Conservation (phyloP, 2,329 filamentous ascomycete species). For the Colletotrichum paranaense region DNA sequence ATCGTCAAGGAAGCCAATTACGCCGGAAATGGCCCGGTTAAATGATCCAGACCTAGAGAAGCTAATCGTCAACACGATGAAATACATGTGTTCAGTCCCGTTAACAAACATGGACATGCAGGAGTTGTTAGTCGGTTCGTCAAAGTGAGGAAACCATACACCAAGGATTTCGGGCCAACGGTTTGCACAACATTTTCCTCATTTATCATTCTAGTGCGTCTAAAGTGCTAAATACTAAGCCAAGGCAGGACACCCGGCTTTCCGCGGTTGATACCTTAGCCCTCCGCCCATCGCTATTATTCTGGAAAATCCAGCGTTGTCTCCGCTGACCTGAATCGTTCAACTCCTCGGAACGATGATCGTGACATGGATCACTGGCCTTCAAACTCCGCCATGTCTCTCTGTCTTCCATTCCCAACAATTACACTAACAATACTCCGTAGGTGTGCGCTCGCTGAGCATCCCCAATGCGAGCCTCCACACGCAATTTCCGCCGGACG, state of each 20-base stretch:
- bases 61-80: too few species aligned
- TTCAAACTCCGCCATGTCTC: neutral
- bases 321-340: neutral
- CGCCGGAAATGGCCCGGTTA: constrained; percentile 2
- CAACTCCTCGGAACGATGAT: neutral
- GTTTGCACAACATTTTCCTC: neutral
- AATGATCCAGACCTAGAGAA: neutral
- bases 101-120: neutral
- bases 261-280: neutral
- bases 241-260: neutral
- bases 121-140: neutral
- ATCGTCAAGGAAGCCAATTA: neutral
- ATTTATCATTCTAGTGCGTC: neutral
- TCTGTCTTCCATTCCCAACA: neutral
- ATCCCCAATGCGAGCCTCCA: too few species aligned
- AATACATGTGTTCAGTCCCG: too few species aligned
- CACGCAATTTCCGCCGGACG: too few species aligned
- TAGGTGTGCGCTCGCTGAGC: too few species aligned
- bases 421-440: neutral
- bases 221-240: too few species aligned
- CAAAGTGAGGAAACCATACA: neutral
- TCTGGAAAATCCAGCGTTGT: neutral
- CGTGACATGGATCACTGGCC: neutral
- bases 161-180: neutral
- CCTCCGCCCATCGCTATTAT: neutral